Evolutionary conservation across 2,329 filamentous ascomycete genomes (phyloP).

Genomic region (Monilinia fructicola): DNA sequence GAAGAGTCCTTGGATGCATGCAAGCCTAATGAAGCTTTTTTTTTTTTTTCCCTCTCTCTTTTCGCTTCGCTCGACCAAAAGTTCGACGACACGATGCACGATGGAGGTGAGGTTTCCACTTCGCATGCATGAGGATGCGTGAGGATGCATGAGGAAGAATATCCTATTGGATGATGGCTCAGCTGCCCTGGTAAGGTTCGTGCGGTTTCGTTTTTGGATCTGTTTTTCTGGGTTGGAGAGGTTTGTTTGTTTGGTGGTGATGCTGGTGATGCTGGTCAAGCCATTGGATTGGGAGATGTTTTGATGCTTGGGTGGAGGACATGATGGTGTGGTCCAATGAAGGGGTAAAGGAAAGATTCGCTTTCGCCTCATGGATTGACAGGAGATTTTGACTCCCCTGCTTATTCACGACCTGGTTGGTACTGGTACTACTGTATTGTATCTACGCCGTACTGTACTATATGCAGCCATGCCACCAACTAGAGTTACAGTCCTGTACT

Average conservation of each 20-base stretch:
- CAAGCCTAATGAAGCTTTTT: conserved; percentile 9
- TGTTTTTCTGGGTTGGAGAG: background rate
- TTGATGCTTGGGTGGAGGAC: conserved; percentile 1
- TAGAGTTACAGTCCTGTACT: no score
- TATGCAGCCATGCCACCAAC: background rate
- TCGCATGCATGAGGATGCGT: conserved; percentile 11
- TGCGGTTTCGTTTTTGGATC: background rate
- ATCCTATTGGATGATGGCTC: conserved; percentile 8
- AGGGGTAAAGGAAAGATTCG: background rate
- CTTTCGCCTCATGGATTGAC: conserved; percentile 9
- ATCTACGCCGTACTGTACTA: no score
- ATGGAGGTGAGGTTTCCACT: conserved; percentile 16
- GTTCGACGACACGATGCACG: conserved; percentile 22
- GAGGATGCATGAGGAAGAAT: background rate
- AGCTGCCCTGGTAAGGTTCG: background rate
- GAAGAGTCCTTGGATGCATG: conserved; percentile 17
- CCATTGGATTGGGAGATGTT: background rate
- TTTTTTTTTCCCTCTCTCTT: background rate
- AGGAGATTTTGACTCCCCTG: conserved; percentile 4
- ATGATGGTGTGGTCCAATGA: background rate
- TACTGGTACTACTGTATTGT: no score
- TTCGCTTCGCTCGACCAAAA: conserved; percentile 14
- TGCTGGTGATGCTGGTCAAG: background rate
- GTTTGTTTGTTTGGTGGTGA: background rate
- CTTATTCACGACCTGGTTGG: background rate